Evolutionary conservation across 805 yeast genomes (phyloP), one percentile per base, ranked within the genome.

Genomic region (Candida maltosa): DNA sequence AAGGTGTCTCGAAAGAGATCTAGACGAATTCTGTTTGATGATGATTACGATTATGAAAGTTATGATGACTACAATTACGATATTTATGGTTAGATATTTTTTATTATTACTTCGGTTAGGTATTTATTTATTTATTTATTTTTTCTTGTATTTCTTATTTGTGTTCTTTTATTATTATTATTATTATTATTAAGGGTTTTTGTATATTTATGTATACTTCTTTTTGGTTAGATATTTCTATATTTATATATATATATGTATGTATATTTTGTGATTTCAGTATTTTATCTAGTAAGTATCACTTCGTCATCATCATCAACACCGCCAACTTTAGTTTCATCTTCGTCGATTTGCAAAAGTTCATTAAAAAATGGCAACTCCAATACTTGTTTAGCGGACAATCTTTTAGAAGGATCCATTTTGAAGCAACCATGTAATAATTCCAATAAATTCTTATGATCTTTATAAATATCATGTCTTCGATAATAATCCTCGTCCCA

Each of bases 291-390:
- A 26, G 18, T 16, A 14, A 40, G 40, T 16, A 45, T 48, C 16
- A 46, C 45, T 23, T 34, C 42, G n/a, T 35, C 38, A 33, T 46
- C 51, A 29, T n/a, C n/a, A n/a, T 15, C 14, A 6, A 7, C n/a
- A n/a, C n/a, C n/a, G n/a, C n/a, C n/a, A n/a, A n/a, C n/a, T n/a
- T n/a, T n/a, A n/a, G n/a, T n/a, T n/a, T n/a, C n/a, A n/a, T 61
- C 65, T 37, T 63, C 70, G 35, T 62, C 68, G 34, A 60, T 62
- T 31, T 46, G 53, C 6, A 45, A 37, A 30, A 68, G 50, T 44
- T 75, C 76, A 39, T 62, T 53, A 53, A 86, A 83, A 53, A 82
- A 85, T 16, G 77, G 75, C 58, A 75, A 66, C 32, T 69, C 64
- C 41, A 82, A 56, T 8, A 79, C 67, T 25, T 77, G 78, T 37